Percentiles rank a stretch among this genome's conserved stretches.
These are phyloP conservation scores for Begonia peltatifolia DNA, from an alignment of 306 rosid genomes.

Conservation along the genomic window DNA sequence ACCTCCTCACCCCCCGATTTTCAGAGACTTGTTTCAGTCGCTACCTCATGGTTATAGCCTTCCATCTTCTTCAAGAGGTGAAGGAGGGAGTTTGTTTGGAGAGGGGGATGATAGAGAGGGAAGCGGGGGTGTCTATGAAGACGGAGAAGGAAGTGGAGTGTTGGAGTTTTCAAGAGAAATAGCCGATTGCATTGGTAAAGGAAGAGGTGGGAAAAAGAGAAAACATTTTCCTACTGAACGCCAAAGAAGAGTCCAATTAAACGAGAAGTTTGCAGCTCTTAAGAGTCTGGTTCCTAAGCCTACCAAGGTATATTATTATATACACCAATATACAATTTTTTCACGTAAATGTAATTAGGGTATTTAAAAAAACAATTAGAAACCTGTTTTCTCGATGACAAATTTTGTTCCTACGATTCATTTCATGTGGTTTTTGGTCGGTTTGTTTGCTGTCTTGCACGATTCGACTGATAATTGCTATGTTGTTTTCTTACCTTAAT, in stretches of 20 bases:
- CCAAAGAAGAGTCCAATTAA: conserved; percentile 44
- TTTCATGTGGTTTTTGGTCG: too few relatives aligned
- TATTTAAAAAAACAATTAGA: too few relatives aligned
- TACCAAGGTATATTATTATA: conserved; percentile 27
- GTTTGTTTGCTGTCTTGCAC: too few relatives aligned
- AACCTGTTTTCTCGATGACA: too few relatives aligned
- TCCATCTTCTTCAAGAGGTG: conserved; percentile 27
- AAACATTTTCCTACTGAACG: conserved; percentile 40
- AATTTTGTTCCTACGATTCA: too few relatives aligned
- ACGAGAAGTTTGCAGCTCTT: conserved; percentile 29
- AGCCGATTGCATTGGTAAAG: conserved; percentile 27
- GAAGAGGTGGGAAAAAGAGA: conserved; percentile 32
- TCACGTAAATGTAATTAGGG: too few relatives aligned
- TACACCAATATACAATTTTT: neutral
- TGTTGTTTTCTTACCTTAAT: too few relatives aligned
- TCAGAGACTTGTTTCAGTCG: conserved; percentile 55
- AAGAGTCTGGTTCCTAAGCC: conserved; percentile 49
- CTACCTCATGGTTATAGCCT: conserved; percentile 57
- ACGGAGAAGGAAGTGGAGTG: conserved; percentile 57
- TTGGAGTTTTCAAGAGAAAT: conserved; percentile 34
- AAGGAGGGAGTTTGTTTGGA: conserved; percentile 31
- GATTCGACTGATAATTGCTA: too few relatives aligned
- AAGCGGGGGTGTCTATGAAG: conserved; percentile 22
- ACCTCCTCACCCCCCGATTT: conserved; percentile 78
- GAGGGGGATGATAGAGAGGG: conserved; percentile 53